phyloP scores from a whole-genome alignment of 2,329 filamentous ascomycete genomes.

The Xylaria multiplex region DNA sequence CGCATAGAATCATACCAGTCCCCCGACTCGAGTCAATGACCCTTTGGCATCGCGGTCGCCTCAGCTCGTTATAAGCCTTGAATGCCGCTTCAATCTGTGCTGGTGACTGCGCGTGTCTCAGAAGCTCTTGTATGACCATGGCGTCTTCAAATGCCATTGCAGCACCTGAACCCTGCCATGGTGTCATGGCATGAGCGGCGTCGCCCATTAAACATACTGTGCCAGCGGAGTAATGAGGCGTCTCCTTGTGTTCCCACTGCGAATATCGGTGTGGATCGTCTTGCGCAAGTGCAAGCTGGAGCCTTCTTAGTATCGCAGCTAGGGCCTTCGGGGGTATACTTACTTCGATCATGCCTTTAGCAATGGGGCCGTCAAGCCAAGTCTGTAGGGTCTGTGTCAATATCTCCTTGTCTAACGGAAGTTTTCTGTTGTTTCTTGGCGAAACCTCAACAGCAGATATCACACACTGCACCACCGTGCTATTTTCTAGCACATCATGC shows the following conservation, averaged over 20 bases:
- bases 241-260: constrained; percentile 37
- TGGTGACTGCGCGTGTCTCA: not conserved
- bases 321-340: constrained; percentile 23
- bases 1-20: constrained; percentile 27
- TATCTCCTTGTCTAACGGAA: constrained; percentile 19
- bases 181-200: constrained; percentile 37
- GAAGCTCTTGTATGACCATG: constrained; percentile 28
- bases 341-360: constrained; percentile 39
- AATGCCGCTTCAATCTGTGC: constrained; percentile 17
- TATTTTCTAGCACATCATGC: constrained; percentile 38
- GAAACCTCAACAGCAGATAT: constrained; percentile 35
- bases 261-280: constrained; percentile 28
- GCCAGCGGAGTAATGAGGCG: constrained; percentile 28
- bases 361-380: constrained; percentile 36
- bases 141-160: constrained; percentile 39
- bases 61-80: constrained; percentile 16
- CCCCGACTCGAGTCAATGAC: constrained; percentile 32
- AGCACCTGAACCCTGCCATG: constrained; percentile 36
- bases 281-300: constrained; percentile 33
- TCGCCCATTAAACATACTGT: constrained; percentile 37
- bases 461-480: constrained; percentile 38
- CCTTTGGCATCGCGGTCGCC: constrained; percentile 29
- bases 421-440: constrained; percentile 27
- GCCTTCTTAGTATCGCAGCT: too few relatives aligned
- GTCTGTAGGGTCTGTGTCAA: constrained; percentile 11